A percentile compares a stretch with the other conserved stretches of the same genome.
phyloP scores from a whole-genome alignment of 257 asterid genomes.

The Solanum appendiculatum region DNA sequence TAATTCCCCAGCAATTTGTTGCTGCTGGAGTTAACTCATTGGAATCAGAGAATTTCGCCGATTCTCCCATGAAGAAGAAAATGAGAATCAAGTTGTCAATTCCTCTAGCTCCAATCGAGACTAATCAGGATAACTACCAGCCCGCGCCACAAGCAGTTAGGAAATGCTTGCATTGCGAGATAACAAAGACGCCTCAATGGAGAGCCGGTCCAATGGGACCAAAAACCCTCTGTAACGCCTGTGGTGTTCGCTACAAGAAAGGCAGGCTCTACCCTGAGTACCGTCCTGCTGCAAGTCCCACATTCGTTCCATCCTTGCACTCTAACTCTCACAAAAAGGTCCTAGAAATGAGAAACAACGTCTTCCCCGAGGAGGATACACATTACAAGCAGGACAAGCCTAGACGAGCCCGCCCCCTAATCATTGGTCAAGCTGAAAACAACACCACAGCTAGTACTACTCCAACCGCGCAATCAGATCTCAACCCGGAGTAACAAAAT shows the following conservation, averaged over 20 bases:
- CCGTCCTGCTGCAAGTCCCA: conserved; percentile 54
- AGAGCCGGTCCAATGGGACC: conserved; percentile 57
- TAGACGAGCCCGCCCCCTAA: background rate
- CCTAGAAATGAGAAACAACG: background rate
- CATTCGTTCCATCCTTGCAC: conserved; percentile 42
- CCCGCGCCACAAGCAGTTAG: conserved; percentile 31
- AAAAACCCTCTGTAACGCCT: conserved; percentile 52
- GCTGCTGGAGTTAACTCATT: conserved; percentile 3
- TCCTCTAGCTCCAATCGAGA: conserved; percentile 6
- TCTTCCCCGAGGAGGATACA: background rate
- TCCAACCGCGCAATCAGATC: background rate
- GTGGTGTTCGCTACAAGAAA: conserved; percentile 52
- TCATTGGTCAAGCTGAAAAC: background rate
- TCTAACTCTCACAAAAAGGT: conserved; percentile 18
- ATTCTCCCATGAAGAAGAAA: conserved; percentile 40
- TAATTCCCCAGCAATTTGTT: background rate
- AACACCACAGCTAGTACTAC: background rate
- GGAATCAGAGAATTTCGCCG: conserved; percentile 26
- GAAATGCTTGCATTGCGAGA: conserved; percentile 53
- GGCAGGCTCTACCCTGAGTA: conserved; percentile 51
- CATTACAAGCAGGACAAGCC: background rate
- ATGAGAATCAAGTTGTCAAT: conserved; percentile 36
- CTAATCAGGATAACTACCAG: conserved; percentile 10
- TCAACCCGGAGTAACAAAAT: background rate
- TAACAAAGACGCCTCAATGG: conserved; percentile 62